Evolutionary conservation across 192 early-diverging fungal species (phyloP), one percentile per base, ranked within the genome.

Genomic region (Gigaspora rosea): DNA sequence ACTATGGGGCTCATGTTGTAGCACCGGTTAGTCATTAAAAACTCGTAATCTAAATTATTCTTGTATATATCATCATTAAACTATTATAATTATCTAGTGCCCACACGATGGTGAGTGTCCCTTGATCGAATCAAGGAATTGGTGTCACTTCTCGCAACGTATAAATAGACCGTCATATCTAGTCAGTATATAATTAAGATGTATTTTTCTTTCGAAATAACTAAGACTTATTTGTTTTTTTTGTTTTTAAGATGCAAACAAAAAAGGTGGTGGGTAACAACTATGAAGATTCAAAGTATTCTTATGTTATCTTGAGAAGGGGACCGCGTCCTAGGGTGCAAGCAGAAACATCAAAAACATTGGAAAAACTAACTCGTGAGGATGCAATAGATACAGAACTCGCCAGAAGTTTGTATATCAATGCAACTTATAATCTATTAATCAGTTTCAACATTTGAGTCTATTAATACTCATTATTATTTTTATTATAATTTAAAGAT

Each of bases 71-170:
- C 1, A 6, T 36, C 33, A 41, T 36, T 62, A 51, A 36, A 18
- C 27, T 48, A 50, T 15, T 35, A 36, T 56, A 56, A 68, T 11
- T 81, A 5, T 5, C 16, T 81, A 91, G 79, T 91, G 93, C 72
- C 89, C 93, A 7, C 93, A 95, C 71, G 92, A 94, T 54, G 83
- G 84, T 3, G 74, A 84, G 0, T 95, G 94, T 64, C 95, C 95
- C 1, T 78, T 95, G 48, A 68, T 84, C 33, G 78, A 78, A n/a
- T 88, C 86, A 46, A 75, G 82, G n/a, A 76, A 82, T 62, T 95
- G 93, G 93, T 91, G 93, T 50, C 92, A 95, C 68, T 95, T 94
- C 76, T 94, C 93, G 32, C 95, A 96, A 77, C 82, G 90, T 33
- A 83, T 92, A 27, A 90, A 93, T 65, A 83, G 91, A 12, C 89